Evolutionary conservation across 805 yeast genomes (phyloP).

Genomic region (Candida berthetii): DNA sequence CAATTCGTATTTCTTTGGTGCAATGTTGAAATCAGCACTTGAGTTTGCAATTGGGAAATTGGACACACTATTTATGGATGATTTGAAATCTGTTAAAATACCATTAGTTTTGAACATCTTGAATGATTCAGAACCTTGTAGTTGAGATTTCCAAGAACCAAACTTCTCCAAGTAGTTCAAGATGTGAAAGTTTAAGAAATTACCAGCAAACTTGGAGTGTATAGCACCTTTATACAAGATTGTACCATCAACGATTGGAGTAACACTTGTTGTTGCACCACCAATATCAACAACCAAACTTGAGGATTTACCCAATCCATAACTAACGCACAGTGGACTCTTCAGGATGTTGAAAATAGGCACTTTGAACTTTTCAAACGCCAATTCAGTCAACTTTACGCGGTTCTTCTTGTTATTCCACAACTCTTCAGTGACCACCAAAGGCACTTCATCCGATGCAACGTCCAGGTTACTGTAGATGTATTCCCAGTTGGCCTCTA

Average conservation of each 20-base stretch:
- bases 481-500: slow-evolving; percentile 61
- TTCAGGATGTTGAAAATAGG: slow-evolving; percentile 75
- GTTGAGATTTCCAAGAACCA: slow-evolving; percentile 11
- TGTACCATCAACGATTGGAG: slow-evolving; percentile 74
- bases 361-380: slow-evolving; percentile 66
- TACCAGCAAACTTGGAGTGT: slow-evolving; percentile 78
- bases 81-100: slow-evolving; percentile 44
- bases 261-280: slow-evolving; percentile 57
- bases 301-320: slow-evolving; percentile 71
- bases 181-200: slow-evolving; percentile 66
- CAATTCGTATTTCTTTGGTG: slow-evolving; percentile 45
- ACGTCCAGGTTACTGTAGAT: slow-evolving; percentile 49
- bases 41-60: slow-evolving; percentile 30
- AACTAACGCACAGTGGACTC: slow-evolving; percentile 71
- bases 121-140: slow-evolving; percentile 27
- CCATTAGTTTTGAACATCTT: slow-evolving; percentile 29
- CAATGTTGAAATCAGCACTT: slow-evolving; percentile 24
- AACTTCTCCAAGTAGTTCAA: slow-evolving; percentile 37
- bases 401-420: slow-evolving; percentile 64
- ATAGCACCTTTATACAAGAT: slow-evolving; percentile 58
- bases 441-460: slow-evolving; percentile 56
- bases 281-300: slow-evolving; percentile 83
- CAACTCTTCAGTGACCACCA: slow-evolving; percentile 55
- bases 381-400: slow-evolving; percentile 56
- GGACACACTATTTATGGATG: slow-evolving; percentile 30